phyloP scores from a whole-genome alignment of 2,329 filamentous ascomycete species.

The Botrytis cinerea region DNA sequence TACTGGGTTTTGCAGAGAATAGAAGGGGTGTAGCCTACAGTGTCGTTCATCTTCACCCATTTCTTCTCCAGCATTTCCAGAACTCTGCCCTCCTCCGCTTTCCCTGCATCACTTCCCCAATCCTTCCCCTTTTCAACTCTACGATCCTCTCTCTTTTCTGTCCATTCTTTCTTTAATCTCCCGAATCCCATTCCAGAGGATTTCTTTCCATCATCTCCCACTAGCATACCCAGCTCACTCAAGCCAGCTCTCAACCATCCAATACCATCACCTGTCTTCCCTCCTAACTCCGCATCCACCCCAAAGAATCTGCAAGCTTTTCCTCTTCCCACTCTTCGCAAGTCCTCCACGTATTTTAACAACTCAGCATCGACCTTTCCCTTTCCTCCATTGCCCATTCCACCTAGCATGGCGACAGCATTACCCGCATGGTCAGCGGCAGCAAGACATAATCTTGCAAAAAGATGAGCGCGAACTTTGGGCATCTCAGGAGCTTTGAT shows the following conservation, averaged over 20 bases:
- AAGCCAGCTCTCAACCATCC: constrained; percentile 82
- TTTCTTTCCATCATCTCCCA: constrained; percentile 52
- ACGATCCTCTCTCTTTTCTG: constrained; percentile 76
- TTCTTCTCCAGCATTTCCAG: constrained; percentile 85
- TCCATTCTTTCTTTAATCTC: constrained; percentile 71
- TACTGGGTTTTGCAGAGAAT: not conserved
- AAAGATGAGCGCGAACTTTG: constrained; percentile 84
- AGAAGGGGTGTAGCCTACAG: constrained; percentile 54
- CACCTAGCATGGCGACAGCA: constrained; percentile 57
- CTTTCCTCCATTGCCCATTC: constrained; percentile 43
- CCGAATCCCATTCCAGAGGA: constrained; percentile 55
- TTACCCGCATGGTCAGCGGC: constrained; percentile 84
- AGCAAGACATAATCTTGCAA: constrained; percentile 83
- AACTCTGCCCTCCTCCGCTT: constrained; percentile 79
- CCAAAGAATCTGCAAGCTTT: constrained; percentile 89
- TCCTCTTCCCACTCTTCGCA: constrained; percentile 73
- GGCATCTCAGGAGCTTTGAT: constrained; percentile 85
- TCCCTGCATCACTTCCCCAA: constrained; percentile 84
- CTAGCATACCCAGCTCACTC: constrained; percentile 68
- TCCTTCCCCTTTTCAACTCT: constrained; percentile 70
- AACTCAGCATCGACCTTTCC: constrained; percentile 65
- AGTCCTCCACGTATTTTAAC: constrained; percentile 71
- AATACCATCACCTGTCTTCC: constrained; percentile 80
- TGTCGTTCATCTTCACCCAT: constrained; percentile 93
- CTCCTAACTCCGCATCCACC: constrained; percentile 81